These are phyloP conservation scores for Ganoderma multipileum DNA, from an alignment of 1,284 basidiomycete species.

Conservation along the genomic window DNA sequence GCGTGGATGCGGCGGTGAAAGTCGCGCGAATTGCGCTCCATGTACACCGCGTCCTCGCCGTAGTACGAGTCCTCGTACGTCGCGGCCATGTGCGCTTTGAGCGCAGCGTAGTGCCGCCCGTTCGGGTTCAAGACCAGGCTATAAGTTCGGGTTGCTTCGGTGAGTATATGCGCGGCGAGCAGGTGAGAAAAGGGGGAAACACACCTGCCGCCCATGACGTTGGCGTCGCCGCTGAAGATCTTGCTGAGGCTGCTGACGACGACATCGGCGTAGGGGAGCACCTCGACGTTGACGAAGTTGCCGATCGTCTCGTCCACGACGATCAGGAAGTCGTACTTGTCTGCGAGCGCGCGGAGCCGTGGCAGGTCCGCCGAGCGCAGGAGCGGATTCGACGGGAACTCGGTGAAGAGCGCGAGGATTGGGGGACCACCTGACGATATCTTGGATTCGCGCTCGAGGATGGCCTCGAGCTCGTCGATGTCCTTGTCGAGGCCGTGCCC, in stretches of 20 bases:
- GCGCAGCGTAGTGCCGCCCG: slow-evolving; percentile 66
- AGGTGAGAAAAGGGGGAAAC: slow-evolving; percentile 5
- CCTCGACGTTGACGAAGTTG: slow-evolving; percentile 95
- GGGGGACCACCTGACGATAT: slow-evolving; percentile 56
- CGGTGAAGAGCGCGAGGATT: slow-evolving; percentile 76
- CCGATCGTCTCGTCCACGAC: slow-evolving; percentile 97
- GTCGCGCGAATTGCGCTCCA: slow-evolving; percentile 98
- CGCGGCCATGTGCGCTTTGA: slow-evolving; percentile 68
- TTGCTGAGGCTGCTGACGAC: slow-evolving; percentile 96
- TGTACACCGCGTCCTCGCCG: slow-evolving; percentile 92
- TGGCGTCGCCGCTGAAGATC: slow-evolving; percentile 94
- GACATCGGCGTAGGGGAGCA: slow-evolving; percentile 89
- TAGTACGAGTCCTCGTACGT: slow-evolving; percentile 91
- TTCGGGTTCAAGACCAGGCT: slow-evolving; percentile 90
- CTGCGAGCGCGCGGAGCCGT: slow-evolving; percentile 83
- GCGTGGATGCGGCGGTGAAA: slow-evolving; percentile 79
- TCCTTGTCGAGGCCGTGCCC: slow-evolving; percentile 84
- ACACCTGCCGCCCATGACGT: slow-evolving; percentile 98
- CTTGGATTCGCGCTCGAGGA: slow-evolving; percentile 60
- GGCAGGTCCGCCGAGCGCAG: slow-evolving; percentile 84
- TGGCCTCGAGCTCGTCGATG: slow-evolving; percentile 73
- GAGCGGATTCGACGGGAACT: slow-evolving; percentile 96
- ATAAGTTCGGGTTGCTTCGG: slow-evolving; percentile 20
- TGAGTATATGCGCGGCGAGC: slow-evolving; percentile 3
- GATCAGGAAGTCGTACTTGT: slow-evolving; percentile 89